Base-by-base conservation (phyloP, 23 red algal genomes). In the Pyropia haitanensis region DNA sequence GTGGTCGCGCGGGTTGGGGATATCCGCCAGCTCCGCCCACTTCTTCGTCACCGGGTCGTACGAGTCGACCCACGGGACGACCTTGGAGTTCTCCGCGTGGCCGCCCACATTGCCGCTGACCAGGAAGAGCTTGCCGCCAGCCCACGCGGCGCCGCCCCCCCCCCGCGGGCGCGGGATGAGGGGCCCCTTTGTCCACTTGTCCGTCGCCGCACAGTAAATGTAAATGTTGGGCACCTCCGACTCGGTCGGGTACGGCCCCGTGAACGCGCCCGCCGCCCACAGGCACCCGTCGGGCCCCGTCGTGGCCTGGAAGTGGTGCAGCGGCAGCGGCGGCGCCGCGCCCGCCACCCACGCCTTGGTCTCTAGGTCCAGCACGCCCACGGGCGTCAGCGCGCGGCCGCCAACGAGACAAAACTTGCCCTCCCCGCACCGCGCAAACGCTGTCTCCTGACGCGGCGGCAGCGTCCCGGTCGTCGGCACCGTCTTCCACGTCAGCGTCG, bases 1-100 rank as follows among this genome's bases (percentile, higher is more conserved):
- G 58, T 87, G 81, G 62, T 87, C 81, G 21, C 81, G 81, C 12
- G 81, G 71, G 46, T 87, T 58, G 20, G 81, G 81, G 53, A 87
- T 66, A 29, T 76, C 71, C 1, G 68, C 70, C 24, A 77, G 55
- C 34, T 39, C 18, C 27, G 71, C 53, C 81, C 81, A 87, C 60
- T 71, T 70, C 20, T 66, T 56, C 9, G 81, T 77, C 1, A 29
- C 53, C 19, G 68, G 62, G 57, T 87, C 81, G 53, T 77, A 77
- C 0, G 50, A 56, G 68, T 87, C 81, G 50, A 87, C 75, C 68
- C 70, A 87, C 4, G 60, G 50, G 5, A 87, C 81, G 18, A 87
- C 52, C 24, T 68, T 68, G 18, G 79, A 68, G 44, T 54, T 64
- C 17, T 26, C 51, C 44, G 56, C 61, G 53, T 87, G 81, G 39